A percentile compares a stretch with the other conserved stretches of the same genome.
Evolutionary conservation across 2,329 filamentous ascomycete species (phyloP).

Genomic region (Aspergillus puulaauensis): DNA sequence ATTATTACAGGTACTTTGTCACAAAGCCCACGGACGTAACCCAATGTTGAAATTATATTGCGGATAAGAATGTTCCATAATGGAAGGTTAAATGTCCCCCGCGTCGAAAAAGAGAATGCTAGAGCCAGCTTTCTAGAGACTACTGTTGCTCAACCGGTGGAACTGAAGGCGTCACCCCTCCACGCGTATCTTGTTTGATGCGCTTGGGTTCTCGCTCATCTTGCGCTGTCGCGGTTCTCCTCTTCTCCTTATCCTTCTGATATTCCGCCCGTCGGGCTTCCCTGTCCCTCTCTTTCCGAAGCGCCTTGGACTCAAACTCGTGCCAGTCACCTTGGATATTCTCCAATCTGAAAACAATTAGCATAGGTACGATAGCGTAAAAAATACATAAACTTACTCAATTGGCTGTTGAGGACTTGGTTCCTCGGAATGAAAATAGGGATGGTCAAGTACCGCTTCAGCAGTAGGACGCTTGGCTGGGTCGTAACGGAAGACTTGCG

Average conservation of each 20-base stretch:
- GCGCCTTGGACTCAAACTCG: constrained; percentile 94
- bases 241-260: constrained; percentile 51
- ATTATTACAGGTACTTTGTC: too few relatives aligned
- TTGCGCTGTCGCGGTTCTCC: constrained; percentile 40
- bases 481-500: constrained; percentile 85
- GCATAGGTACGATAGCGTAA: constrained; percentile 1
- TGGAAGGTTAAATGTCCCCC: not conserved
- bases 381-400: constrained; percentile 61
- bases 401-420: constrained; percentile 73
- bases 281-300: constrained; percentile 79
- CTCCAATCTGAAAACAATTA: constrained; percentile 59
- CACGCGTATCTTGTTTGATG: constrained; percentile 29
- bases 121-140: not conserved
- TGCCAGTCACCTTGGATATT: constrained; percentile 93
- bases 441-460: constrained; percentile 77
- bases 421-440: constrained; percentile 83
- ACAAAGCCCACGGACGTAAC: not conserved
- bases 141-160: constrained; percentile 10
- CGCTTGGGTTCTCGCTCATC: constrained; percentile 45
- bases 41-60: not conserved
- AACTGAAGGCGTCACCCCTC: constrained; percentile 11
- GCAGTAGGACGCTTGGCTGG: constrained; percentile 80
- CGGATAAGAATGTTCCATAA: not conserved
- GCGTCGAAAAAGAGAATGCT: not conserved
- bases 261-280: constrained; percentile 52